Conservation (phyloP, 495 filamentous ascomycete genomes). For the Pyronema domesticum region DNA sequence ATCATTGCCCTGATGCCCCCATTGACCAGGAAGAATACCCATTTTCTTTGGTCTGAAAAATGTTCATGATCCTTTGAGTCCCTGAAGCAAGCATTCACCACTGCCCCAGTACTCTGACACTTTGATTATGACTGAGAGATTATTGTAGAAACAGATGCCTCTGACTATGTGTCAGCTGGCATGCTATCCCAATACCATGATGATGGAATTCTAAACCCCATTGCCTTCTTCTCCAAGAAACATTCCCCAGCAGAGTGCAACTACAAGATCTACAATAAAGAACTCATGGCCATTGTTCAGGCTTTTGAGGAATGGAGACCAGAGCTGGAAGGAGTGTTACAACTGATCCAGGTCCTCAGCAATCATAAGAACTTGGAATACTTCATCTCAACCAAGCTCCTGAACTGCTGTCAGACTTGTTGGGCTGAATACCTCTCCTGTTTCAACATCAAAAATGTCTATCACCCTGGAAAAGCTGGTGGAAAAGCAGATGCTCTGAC, state of each 20-base stretch:
- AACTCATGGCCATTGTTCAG: conserved; percentile 5
- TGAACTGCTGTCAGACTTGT: not conserved
- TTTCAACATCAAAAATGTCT: conserved; percentile 10
- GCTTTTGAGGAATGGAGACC: conserved; percentile 21
- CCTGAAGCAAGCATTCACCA: not conserved
- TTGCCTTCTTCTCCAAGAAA: conserved; percentile 8
- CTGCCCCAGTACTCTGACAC: not conserved
- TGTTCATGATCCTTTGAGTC: no score
- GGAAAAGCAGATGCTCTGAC: conserved; percentile 8
- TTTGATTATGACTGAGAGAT: conserved; percentile 1
- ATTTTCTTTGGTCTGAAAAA: no score
- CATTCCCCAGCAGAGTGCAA: conserved; percentile 6
- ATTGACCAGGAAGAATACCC: no score
- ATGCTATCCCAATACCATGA: conserved; percentile 4
- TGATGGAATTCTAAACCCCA: not conserved
- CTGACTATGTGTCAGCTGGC: conserved; percentile 4
- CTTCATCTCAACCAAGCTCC: conserved; percentile 11
- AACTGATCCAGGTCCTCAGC: conserved; percentile 8
- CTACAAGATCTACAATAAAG: conserved; percentile 10
- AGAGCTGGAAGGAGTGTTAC: conserved; percentile 8
- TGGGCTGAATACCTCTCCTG: conserved; percentile 5
- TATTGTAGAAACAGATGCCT: conserved; percentile 6
- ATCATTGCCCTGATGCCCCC: no score
- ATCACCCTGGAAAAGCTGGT: conserved; percentile 7
- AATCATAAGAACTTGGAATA: conserved; percentile 23